Base-by-base conservation (phyloP, 2,329 filamentous ascomycete genomes). In the Nothomitra cinnamomea region DNA sequence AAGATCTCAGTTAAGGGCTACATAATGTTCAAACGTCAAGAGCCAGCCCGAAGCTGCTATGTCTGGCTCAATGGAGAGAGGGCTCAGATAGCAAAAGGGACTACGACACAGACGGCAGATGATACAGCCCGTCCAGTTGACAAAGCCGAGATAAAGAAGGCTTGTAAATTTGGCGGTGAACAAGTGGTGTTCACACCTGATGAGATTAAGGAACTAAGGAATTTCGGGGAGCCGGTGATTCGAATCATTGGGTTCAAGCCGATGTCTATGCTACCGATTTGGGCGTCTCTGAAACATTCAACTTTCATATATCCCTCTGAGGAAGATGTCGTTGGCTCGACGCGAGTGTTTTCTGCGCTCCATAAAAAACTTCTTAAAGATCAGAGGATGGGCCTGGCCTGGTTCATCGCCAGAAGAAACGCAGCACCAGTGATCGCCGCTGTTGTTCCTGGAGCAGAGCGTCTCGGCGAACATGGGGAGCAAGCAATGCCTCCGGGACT, bases 231-330 rank as follows among this genome's bases (percentile, higher is more conserved):
- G 1, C 86, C 87, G 0, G 73, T 86, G 12, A 84, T 98, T 54
- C 82, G 88, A 3, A 84, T 98, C 58, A 84, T 98, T 54, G 92
- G 92, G 4, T 98, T 98, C 75, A 98, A 96, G 64, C 80, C 87
- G 5, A 72, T 85, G 25, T 78, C 77, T 1, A 71, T 78, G 61
- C 72, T 95, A 1, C 85, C 85, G 0, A 73, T 83, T 17, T 95
- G 90, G 88, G 86, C 87, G 1, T 88, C 86, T 35, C 74, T 86
- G 50, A 87, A 85, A 63, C 88, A 89, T 60, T 86, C 89, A 0
- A 87, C 81, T 0, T 98, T 95, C 66, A 86, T 98, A 55, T 96
- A 94, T 62, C 92, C 92, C 0, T 92, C 84, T 17, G 92, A 98
- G 67, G 83, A 88, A 58, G 84, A 87, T 57, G 94, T 82, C 61